Percentiles rank a stretch among this genome's conserved stretches.
These are phyloP conservation scores for Coniophora puteana DNA, from an alignment of 1,284 basidiomycete genomes.

Conservation along the genomic window DNA sequence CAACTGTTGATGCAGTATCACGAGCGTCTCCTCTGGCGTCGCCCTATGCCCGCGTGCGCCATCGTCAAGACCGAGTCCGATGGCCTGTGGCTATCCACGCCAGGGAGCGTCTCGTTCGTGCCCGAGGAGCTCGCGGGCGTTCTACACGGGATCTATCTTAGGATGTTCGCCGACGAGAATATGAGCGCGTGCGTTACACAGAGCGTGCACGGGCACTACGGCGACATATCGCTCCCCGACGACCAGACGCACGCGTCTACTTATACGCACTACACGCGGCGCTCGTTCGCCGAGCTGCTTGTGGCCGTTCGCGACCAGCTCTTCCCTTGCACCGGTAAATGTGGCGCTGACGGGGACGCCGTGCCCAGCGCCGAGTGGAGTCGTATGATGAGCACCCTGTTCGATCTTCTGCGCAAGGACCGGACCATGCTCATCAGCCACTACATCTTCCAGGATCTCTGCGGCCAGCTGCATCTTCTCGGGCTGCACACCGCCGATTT, in stretches of 20 bases:
- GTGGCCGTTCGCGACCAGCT: conserved; percentile 12
- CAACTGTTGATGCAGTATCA: conserved; percentile 29
- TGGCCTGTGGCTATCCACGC: too few species aligned
- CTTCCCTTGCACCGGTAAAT: too few species aligned
- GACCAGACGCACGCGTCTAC: neutral
- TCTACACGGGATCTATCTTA: conserved; percentile 38
- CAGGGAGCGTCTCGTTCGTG: too few species aligned
- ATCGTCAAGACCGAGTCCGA: conserved; percentile 16
- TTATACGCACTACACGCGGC: neutral
- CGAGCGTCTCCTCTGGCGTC: conserved; percentile 36
- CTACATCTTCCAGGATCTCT: neutral
- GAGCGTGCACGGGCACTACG: too few species aligned
- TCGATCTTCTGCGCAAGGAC: neutral
- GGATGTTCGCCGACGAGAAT: conserved; percentile 41
- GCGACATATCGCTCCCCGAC: too few species aligned
- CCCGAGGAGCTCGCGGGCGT: conserved; percentile 30
- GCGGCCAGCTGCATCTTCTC: conserved; percentile 9
- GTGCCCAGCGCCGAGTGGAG: conserved; percentile 14
- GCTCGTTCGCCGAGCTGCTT: conserved; percentile 12
- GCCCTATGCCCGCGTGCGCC: conserved; percentile 11
- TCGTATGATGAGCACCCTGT: neutral
- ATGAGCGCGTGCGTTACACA: too few species aligned
- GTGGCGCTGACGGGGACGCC: conserved; percentile 27
- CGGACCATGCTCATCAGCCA: neutral
- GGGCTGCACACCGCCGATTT: conserved; percentile 18